Conservation (phyloP, 2,329 filamentous ascomycete genomes). For the Raffaelea ambrosiae region DNA sequence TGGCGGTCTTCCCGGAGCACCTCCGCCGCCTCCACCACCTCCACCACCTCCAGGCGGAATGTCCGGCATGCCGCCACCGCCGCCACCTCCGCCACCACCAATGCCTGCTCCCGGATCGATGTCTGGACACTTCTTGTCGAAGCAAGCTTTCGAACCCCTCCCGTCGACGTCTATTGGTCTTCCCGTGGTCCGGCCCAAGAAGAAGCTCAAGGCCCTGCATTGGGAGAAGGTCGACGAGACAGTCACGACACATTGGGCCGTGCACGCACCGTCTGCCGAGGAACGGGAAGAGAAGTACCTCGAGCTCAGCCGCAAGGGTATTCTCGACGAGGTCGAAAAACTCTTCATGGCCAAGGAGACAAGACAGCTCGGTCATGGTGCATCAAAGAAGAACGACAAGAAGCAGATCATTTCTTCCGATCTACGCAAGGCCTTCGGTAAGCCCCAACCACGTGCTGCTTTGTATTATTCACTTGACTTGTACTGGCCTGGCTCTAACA, state of each 20-base stretch:
- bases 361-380: slow-evolving; percentile 67
- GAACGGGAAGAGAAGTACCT: slow-evolving; percentile 93
- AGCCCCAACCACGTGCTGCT: slow-evolving; percentile 17
- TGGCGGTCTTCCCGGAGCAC: slow-evolving; percentile 27
- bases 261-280: slow-evolving; percentile 75
- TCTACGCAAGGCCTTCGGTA: slow-evolving; percentile 77
- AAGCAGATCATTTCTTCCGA: slow-evolving; percentile 94
- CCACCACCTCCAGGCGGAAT: slow-evolving; percentile 29
- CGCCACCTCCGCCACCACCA: slow-evolving; percentile 29
- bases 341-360: slow-evolving; percentile 96
- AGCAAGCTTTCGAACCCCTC: slow-evolving; percentile 46
- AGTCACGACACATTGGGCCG: slow-evolving; percentile 86
- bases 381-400: slow-evolving; percentile 81
- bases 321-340: slow-evolving; percentile 95
- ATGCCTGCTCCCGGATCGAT: slow-evolving; percentile 53
- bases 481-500: no score
- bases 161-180: slow-evolving; percentile 53
- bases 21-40: slow-evolving; percentile 24
- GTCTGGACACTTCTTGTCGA: slow-evolving; percentile 68
- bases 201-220: slow-evolving; percentile 98
- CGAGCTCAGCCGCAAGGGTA: slow-evolving; percentile 87
- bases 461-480: neutral
- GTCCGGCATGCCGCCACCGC: slow-evolving; percentile 23
- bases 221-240: slow-evolving; percentile 98
- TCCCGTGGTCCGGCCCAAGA: slow-evolving; percentile 83